Conservation (phyloP, 441 rosid species). For the Pelargonium citronellum region DNA sequence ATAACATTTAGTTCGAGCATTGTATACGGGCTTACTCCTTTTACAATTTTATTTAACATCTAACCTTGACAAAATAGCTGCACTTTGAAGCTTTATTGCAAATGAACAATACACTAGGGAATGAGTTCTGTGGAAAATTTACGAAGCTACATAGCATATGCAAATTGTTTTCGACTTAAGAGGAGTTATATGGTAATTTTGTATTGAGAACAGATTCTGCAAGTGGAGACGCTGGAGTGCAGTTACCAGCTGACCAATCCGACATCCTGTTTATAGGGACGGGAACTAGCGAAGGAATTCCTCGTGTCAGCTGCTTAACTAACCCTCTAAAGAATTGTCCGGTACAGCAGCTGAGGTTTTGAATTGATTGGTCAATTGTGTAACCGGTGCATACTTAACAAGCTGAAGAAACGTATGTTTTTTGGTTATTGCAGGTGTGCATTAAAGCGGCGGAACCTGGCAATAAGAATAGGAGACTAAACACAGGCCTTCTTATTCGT, state of each 20-base stretch:
- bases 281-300: slow-evolving; percentile 91
- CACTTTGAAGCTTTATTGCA: too few relatives aligned
- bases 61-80: too few relatives aligned
- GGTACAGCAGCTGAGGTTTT: slow-evolving; percentile 35
- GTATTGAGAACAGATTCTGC: slow-evolving; percentile 34
- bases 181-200: too few relatives aligned
- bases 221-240: slow-evolving; percentile 23
- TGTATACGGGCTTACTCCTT: too few relatives aligned
- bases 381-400: background rate
- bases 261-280: slow-evolving; percentile 73
- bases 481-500: slow-evolving; percentile 75
- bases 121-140: too few relatives aligned
- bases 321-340: slow-evolving; percentile 63
- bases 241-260: slow-evolving; percentile 32
- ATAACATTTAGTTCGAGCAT: too few relatives aligned
- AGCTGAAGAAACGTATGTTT: slow-evolving; percentile 14
- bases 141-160: too few relatives aligned
- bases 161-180: too few relatives aligned
- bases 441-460: slow-evolving; percentile 68
- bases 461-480: slow-evolving; percentile 66
- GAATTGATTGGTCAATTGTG: slow-evolving; percentile 10
- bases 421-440: slow-evolving; percentile 53
- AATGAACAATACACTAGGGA: too few relatives aligned
- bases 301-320: slow-evolving; percentile 83
- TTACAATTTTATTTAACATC: too few relatives aligned